Conservation (phyloP, 2,329 filamentous ascomycete species). For the Botrytis tulipae region DNA sequence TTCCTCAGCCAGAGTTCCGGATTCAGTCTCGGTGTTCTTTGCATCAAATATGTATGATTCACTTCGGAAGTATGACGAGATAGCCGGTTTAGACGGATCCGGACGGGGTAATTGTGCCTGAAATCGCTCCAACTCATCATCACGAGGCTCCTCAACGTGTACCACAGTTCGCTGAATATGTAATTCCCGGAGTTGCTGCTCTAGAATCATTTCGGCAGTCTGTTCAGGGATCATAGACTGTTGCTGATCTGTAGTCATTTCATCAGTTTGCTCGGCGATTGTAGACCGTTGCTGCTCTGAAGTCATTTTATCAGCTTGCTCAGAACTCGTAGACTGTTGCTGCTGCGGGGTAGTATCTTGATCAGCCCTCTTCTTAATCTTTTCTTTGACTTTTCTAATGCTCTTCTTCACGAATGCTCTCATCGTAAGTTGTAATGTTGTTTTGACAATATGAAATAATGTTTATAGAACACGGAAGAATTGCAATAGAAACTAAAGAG, state of each 20-base stretch:
- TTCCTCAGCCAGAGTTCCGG: constrained; percentile 4
- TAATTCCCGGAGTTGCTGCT: background rate
- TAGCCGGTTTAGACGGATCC: background rate
- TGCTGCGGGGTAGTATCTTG: background rate
- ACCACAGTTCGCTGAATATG: background rate
- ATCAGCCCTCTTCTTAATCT: background rate
- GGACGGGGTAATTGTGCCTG: background rate
- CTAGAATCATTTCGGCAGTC: background rate
- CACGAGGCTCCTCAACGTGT: background rate
- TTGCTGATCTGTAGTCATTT: background rate
- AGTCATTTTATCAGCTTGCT: background rate
- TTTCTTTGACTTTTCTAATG: background rate
- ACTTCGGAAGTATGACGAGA: background rate
- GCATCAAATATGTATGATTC: background rate
- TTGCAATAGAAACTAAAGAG: background rate
- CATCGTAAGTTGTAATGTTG: background rate
- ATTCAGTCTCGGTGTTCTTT: background rate
- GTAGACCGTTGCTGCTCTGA: background rate
- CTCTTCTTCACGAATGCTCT: background rate
- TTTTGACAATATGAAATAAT: background rate
- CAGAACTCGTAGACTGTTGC: background rate
- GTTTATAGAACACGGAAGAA: no score
- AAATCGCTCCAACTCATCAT: background rate
- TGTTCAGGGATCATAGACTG: background rate
- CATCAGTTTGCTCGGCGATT: background rate